phyloP scores from a whole-genome alignment of 2,329 filamentous ascomycete genomes.

The Colletotrichum simmondsii region DNA sequence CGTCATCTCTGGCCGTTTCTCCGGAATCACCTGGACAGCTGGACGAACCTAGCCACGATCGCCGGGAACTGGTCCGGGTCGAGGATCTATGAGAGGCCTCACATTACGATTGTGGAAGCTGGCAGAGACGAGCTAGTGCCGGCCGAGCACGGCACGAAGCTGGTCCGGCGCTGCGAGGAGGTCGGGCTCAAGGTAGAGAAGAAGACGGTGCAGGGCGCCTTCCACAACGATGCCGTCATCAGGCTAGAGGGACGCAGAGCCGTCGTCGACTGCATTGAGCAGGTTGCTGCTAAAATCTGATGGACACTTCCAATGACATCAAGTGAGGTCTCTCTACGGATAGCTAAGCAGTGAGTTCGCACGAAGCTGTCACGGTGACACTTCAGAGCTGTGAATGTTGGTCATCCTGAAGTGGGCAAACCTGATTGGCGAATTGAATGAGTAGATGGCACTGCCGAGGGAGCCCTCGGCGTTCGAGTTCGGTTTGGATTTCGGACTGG shows the following conservation, averaged over 20 bases:
- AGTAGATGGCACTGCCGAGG: neutral
- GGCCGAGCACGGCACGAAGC: slow-evolving; percentile 55
- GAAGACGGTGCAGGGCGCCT: slow-evolving; percentile 57
- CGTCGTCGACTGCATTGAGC: slow-evolving; percentile 56
- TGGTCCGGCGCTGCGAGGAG: slow-evolving; percentile 59
- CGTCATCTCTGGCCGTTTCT: slow-evolving; percentile 80
- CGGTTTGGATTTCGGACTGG: neutral
- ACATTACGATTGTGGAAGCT: slow-evolving; percentile 59
- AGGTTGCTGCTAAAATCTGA: slow-evolving; percentile 30
- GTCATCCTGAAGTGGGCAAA: neutral
- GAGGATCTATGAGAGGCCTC: slow-evolving; percentile 33
- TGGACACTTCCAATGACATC: slow-evolving; percentile 9
- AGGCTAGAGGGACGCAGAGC: slow-evolving; percentile 55
- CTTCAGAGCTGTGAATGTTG: neutral
- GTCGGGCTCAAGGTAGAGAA: slow-evolving; percentile 58
- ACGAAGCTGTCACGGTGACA: neutral
- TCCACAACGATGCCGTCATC: slow-evolving; percentile 67
- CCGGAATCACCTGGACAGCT: slow-evolving; percentile 70
- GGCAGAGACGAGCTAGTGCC: slow-evolving; percentile 70
- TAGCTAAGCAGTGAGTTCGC: neutral
- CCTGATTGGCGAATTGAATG: slow-evolving; percentile 9
- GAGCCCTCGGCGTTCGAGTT: slow-evolving; percentile 3
- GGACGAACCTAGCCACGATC: slow-evolving; percentile 59
- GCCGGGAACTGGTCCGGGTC: slow-evolving; percentile 40
- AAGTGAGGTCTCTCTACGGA: slow-evolving; percentile 11